Conservation (phyloP, 495 filamentous ascomycete species). For the Tricharina praecox region DNA sequence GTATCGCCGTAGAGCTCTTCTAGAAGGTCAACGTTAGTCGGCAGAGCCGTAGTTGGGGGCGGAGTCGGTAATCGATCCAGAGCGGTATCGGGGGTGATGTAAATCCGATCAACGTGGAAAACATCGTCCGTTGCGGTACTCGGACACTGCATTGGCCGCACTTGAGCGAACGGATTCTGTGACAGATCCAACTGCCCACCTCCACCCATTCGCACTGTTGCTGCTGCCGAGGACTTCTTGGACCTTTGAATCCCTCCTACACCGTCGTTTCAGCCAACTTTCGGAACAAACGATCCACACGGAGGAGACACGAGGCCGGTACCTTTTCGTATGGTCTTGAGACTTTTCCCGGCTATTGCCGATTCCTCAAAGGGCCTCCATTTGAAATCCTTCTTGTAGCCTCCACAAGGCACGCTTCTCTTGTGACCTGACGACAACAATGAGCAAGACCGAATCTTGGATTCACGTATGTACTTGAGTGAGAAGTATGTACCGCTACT, state of each 20-base stretch:
- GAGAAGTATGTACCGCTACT: background rate
- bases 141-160: background rate
- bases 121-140: background rate
- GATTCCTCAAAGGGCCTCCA: constrained; percentile 64
- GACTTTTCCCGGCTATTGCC: constrained; percentile 36
- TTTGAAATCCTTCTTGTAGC: constrained; percentile 73
- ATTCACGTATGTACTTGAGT: background rate
- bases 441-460: background rate
- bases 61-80: background rate
- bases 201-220: too few relatives aligned
- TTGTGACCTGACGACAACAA: constrained; percentile 29
- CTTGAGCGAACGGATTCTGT: too few relatives aligned
- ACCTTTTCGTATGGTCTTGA: constrained; percentile 21
- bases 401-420: constrained; percentile 54
- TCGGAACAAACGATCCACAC: too few relatives aligned
- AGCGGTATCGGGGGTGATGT: background rate
- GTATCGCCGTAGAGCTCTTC: background rate
- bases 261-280: too few relatives aligned
- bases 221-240: too few relatives aligned
- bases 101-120: background rate
- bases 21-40: background rate
- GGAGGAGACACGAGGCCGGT: too few relatives aligned
- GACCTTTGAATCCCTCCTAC: constrained; percentile 7
- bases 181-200: too few relatives aligned
- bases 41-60: background rate